Evolutionary conservation across 2,329 filamentous ascomycete genomes (phyloP), one percentile per base, ranked within the genome.

Genomic region (Onygenales sp.): DNA sequence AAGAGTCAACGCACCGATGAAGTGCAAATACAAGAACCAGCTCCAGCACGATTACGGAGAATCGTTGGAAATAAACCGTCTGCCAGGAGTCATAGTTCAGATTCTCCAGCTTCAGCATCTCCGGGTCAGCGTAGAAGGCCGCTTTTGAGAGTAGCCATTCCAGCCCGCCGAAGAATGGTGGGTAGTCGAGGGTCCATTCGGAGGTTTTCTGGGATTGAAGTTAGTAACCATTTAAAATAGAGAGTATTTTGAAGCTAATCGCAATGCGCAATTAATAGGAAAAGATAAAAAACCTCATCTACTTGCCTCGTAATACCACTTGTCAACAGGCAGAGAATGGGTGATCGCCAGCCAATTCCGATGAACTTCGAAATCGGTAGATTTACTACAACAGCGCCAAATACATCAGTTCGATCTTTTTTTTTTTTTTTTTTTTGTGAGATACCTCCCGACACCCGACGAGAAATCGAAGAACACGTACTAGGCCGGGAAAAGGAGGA

Each of bases 171-270:
- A 98, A 98, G 74, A 97, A 96, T 6, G 93, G 93, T 34, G 93
- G 93, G 68, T 98, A 98, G 74, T 98, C 93, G 65, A 98, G 85
- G 0, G 93, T 98, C 93, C 93, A 98, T 88, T 97, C 89, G 55
- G 93, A 98, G 2, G 91, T 95, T 74, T 91, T 86, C 77, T 85
- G 61, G 42, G 21, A 36, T 33, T 58, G 56, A 42, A 39, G 32
- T 43, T 14, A 51, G 37, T 34, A 14, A 14, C 8, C 17, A 14
- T 7, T 27, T 13, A 10, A 11, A 7, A 4, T 4, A 6, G 3
- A 36, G 36, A 37, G 21, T 9, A 14, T 33, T 21, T 10, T 21
- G 14, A 10, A 7, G 4, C 17, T 33, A n/a, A 14, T 46, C 6
- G 36, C 36, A n/a, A 45, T 32, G 21, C 14, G 43, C 42, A 43